Percentiles rank a stretch among this genome's conserved stretches.
These are phyloP conservation scores for Penicillium olsonii DNA, from an alignment of 2,329 filamentous ascomycete species.

Conservation along the genomic window DNA sequence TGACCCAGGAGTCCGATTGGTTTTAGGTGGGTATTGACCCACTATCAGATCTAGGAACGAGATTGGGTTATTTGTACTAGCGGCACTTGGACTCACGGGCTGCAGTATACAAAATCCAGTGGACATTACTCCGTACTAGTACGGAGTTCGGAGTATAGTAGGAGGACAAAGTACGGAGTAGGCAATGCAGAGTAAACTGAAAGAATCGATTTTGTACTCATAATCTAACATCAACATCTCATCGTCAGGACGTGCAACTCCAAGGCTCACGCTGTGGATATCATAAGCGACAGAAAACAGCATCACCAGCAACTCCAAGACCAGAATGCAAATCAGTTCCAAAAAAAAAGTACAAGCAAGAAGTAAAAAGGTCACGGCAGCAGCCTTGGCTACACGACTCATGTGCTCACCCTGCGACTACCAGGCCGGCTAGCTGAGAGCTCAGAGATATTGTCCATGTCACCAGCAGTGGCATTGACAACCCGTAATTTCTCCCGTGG, in stretches of 20 bases:
- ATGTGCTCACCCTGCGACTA: conserved; percentile 7
- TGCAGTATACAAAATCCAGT: no score
- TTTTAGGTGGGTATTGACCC: background rate
- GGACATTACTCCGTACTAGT: no score
- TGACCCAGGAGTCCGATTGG: background rate
- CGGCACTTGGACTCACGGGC: background rate
- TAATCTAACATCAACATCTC: conserved; percentile 1
- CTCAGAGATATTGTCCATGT: conserved; percentile 35
- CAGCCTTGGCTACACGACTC: background rate
- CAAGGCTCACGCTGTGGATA: conserved; percentile 9
- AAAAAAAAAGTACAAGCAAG: conserved; percentile 12
- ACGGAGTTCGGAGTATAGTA: no score
- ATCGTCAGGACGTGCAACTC: conserved; percentile 6
- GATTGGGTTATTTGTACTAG: background rate
- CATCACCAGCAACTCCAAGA: background rate
- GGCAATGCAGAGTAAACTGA: background rate
- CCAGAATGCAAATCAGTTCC: conserved; percentile 8
- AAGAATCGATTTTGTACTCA: background rate
- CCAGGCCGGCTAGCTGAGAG: conserved; percentile 25
- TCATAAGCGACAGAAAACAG: conserved; percentile 9
- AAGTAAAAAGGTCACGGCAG: background rate
- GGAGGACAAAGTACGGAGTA: no score
- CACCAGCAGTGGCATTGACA: conserved; percentile 70
- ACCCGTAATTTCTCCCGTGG: conserved; percentile 82
- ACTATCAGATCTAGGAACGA: background rate